Evolutionary conservation across 2,329 filamentous ascomycete species (phyloP), one percentile per base, ranked within the genome.

Genomic region (Aspergillus sp.): DNA sequence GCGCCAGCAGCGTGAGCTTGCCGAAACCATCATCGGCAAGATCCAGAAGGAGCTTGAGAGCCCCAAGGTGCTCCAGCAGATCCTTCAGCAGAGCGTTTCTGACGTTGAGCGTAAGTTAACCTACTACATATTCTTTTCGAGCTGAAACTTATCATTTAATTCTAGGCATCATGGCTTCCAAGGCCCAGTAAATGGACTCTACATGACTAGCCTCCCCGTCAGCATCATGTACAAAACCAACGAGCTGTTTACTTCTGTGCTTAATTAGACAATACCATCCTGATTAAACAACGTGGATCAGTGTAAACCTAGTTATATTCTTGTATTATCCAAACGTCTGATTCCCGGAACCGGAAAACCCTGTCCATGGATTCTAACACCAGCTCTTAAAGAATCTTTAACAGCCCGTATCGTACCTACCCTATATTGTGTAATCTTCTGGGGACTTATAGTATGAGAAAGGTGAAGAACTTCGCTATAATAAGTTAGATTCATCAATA

Each of bases 11-110:
- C 85, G 81, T 74, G 93, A 98, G 81, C 83, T 98, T 56, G 89
- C 93, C 54, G 84, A 95, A 68, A 82, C 76, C 71, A 79, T 98
- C 72, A 97, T 98, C 65, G 83, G 86, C 78, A 98, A 96, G 83
- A 93, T 97, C 68, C 85, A 88, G 74, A 97, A 97, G 83, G 91
- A 97, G 81, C 83, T 98, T 47, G 88, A 96, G 81, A 96, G 87
- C 81, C 93, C 94, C 71, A 97, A 90, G 83, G 81, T 85, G 57
- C 84, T 98, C 62, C 89, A 96, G 80, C 90, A 96, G 78, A 96
- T 98, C 65, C 83, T 98, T 60, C 86, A 93, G 77, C 93, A 98
- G 81, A 95, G 90, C 71, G 82, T 98, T 65, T 75, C 86, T 54
- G 93, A 98, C 72, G 85, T 98, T 67, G 93, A 98, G 84, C 91